Conservation (phyloP, 2,329 filamentous ascomycete genomes). For the Pseudocercospora fijiensis region DNA sequence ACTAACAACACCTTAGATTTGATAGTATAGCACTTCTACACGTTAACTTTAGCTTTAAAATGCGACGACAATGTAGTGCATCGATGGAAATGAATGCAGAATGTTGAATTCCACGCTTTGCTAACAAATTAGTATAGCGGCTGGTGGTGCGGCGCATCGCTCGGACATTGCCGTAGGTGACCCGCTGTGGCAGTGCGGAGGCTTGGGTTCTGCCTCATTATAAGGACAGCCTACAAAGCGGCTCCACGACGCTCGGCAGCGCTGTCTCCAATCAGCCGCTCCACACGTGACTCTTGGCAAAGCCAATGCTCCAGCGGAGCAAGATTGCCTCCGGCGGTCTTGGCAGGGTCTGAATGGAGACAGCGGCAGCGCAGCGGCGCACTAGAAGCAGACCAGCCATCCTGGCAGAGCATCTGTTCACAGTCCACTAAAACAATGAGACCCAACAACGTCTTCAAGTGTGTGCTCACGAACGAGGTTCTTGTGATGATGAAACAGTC, state of each 20-base stretch:
- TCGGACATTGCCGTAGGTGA: too few relatives aligned
- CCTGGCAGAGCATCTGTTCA: not conserved
- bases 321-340: too few relatives aligned
- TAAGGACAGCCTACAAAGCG: not conserved
- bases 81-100: not conserved
- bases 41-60: not conserved
- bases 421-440: not conserved
- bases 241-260: too few relatives aligned
- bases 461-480: not conserved
- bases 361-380: slow-evolving; percentile 7
- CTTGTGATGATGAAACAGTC: too few relatives aligned
- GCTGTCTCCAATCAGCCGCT: too few relatives aligned
- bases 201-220: not conserved
- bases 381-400: slow-evolving; percentile 1
- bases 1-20: not conserved
- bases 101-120: not conserved
- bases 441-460: not conserved
- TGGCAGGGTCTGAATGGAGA: too few relatives aligned
- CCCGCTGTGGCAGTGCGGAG: too few relatives aligned
- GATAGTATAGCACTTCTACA: not conserved
- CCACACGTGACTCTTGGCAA: too few relatives aligned
- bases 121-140: too few relatives aligned
- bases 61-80: not conserved
- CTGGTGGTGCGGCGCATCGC: too few relatives aligned
- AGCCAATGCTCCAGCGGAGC: too few relatives aligned